Evolutionary conservation across 1,284 basidiomycete species (phyloP).

Genomic region (Cryptococcus deneoformans): DNA sequence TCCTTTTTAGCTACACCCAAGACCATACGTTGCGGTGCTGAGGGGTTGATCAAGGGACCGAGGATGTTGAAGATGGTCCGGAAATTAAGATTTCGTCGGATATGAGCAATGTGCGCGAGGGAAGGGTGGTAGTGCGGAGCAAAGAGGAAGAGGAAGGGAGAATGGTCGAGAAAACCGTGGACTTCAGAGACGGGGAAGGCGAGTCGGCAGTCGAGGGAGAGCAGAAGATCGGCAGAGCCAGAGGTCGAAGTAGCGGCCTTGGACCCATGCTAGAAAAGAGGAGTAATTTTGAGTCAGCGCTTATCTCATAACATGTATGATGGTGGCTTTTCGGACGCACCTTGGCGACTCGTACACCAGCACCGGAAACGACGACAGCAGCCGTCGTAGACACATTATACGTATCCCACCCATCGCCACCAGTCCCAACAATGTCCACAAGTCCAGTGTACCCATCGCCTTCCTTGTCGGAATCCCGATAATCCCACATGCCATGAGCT

Average conservation of each 20-base stretch:
- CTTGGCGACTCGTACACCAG: constrained; percentile 90
- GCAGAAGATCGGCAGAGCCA: constrained; percentile 89
- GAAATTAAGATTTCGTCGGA: constrained; percentile 84
- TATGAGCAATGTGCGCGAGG: constrained; percentile 77
- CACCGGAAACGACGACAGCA: constrained; percentile 89
- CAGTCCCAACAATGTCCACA: constrained; percentile 67
- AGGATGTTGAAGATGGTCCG: constrained; percentile 97
- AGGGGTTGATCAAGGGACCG: constrained; percentile 93
- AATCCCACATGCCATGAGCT: constrained; percentile 44
- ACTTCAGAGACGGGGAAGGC: constrained; percentile 66
- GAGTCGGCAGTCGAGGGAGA: constrained; percentile 76
- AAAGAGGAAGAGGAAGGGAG: constrained; percentile 90
- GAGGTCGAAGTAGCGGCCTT: constrained; percentile 92
- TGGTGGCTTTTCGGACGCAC: constrained; percentile 51
- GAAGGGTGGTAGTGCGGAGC: constrained; percentile 92
- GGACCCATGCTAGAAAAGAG: constrained; percentile 71
- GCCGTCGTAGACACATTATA: constrained; percentile 98
- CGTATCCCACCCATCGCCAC: constrained; percentile 96
- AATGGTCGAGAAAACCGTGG: constrained; percentile 53
- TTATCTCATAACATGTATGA: neutral
- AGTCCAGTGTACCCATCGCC: constrained; percentile 46
- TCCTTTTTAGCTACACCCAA: constrained; percentile 83
- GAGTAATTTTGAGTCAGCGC: neutral
- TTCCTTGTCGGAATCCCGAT: constrained; percentile 42
- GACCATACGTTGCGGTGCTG: constrained; percentile 78